Conservation (phyloP, 352 stramenopile species). For the Lagenidium sp. region DNA sequence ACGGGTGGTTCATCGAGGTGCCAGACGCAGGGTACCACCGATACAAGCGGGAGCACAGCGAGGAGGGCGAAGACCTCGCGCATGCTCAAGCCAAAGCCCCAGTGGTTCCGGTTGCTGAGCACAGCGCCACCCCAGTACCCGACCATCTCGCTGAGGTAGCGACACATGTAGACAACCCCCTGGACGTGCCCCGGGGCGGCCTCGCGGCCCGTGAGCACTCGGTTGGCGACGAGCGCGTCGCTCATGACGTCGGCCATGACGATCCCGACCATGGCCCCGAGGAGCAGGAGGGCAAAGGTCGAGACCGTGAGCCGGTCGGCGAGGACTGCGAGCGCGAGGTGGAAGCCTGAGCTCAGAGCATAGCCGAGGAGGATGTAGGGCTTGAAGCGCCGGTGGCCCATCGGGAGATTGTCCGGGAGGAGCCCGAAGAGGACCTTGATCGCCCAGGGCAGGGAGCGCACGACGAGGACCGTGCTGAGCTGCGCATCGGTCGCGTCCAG, state of each 20-base stretch:
- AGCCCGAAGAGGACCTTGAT: conserved; percentile 77
- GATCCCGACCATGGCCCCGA: conserved; percentile 60
- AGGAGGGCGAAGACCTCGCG: conserved; percentile 52
- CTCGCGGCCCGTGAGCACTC: conserved; percentile 38
- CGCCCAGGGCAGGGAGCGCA: conserved; percentile 61
- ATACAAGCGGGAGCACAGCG: conserved; percentile 41
- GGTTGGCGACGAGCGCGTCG: conserved; percentile 57
- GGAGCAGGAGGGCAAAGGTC: conserved; percentile 58
- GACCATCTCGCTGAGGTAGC: conserved; percentile 70
- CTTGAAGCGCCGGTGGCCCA: conserved; percentile 52
- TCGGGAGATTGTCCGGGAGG: conserved; percentile 51
- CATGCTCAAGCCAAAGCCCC: conserved; percentile 54
- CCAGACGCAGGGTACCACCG: conserved; percentile 44
- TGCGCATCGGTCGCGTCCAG: conserved; percentile 57
- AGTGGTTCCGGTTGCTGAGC: conserved; percentile 44
- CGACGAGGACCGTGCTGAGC: conserved; percentile 56
- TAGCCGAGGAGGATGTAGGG: conserved; percentile 71
- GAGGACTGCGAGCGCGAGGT: conserved; percentile 30
- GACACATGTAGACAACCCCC: conserved; percentile 68
- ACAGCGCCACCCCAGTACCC: conserved; percentile 60
- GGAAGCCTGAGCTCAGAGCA: conserved; percentile 42
- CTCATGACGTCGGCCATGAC: conserved; percentile 82
- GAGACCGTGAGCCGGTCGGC: conserved; percentile 33
- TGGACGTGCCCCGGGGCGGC: conserved; percentile 30
- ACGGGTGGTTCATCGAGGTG: conserved; percentile 41